Conservation (phyloP, 768 basidiomycete genomes). For the Mycena rosella region DNA sequence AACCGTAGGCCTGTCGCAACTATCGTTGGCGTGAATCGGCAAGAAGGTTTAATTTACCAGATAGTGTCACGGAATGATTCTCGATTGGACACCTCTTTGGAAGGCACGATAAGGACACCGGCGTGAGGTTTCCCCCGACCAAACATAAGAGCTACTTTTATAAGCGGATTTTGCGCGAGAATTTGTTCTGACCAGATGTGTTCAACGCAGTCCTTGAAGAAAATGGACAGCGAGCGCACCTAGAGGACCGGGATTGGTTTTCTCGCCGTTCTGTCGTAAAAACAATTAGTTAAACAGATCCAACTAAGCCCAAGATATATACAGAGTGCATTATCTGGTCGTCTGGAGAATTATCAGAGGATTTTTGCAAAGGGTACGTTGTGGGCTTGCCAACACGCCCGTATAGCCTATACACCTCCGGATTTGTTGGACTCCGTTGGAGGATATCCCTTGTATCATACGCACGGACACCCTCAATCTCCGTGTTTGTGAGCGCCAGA, state of each 20-base stretch:
- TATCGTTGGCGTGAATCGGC: background rate
- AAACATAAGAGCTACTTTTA: constrained; percentile 15
- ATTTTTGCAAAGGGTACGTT: no score
- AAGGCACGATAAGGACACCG: background rate
- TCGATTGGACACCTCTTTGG: background rate
- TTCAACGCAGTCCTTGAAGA: no score
- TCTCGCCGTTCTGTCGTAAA: constrained; percentile 29
- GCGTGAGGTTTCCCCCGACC: constrained; percentile 1
- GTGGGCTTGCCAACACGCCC: constrained; percentile 17
- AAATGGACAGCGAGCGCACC: background rate
- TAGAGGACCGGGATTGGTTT: constrained; percentile 19
- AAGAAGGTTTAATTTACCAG: constrained; percentile 35
- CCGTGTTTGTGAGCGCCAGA: constrained; percentile 6
- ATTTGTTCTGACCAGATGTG: constrained; percentile 10
- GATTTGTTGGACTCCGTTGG: constrained; percentile 6
- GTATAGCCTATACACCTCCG: constrained; percentile 13
- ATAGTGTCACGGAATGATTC: constrained; percentile 39
- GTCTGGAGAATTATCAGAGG: no score
- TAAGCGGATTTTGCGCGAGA: background rate
- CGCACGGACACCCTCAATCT: constrained; percentile 15
- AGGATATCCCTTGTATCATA: constrained; percentile 16
- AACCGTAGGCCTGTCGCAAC: constrained; percentile 51
- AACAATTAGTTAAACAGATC: no score
- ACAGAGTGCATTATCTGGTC: constrained; percentile 27
- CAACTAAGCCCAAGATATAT: no score